A percentile compares a stretch with the other conserved stretches of the same genome.
phyloP scores from a whole-genome alignment of 257 asterid species.

The Solanum microdontum region DNA sequence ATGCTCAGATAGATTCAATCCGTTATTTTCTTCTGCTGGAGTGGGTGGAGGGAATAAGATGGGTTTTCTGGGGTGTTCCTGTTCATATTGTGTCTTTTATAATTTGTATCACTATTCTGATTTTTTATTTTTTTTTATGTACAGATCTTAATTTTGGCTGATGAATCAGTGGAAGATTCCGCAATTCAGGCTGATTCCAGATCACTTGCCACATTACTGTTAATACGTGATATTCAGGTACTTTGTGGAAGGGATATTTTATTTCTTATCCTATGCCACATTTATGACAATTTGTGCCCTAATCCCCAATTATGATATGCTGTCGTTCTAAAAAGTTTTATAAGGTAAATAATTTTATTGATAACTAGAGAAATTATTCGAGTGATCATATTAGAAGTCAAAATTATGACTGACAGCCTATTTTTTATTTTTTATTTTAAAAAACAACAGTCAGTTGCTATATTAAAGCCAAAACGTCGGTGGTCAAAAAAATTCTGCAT shows the following conservation, averaged over 20 bases:
- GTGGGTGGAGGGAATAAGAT: not conserved
- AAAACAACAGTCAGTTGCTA: not conserved
- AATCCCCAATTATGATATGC: not conserved
- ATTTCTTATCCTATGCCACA: not conserved
- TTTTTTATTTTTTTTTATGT: not conserved
- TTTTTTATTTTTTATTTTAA: no score
- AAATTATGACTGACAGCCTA: not conserved
- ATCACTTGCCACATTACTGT: constrained; percentile 80
- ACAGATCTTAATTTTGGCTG: constrained; percentile 83
- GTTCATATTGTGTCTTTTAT: not conserved
- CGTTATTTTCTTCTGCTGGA: not conserved
- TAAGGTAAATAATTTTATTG: not conserved
- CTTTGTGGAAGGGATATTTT: not conserved
- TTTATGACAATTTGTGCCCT: not conserved
- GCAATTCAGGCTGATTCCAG: constrained; percentile 94
- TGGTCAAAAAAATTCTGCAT: not conserved
- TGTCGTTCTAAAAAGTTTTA: not conserved
- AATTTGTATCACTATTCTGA: not conserved
- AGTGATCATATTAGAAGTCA: not conserved
- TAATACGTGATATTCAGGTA: constrained; percentile 93
- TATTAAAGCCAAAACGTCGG: not conserved
- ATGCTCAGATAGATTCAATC: not conserved
- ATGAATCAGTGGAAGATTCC: constrained; percentile 85
- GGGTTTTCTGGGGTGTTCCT: not conserved
- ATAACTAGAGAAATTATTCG: not conserved